These are phyloP conservation scores for Actinidia arguta DNA, from an alignment of 179 eudicot species.

Conservation along the genomic window DNA sequence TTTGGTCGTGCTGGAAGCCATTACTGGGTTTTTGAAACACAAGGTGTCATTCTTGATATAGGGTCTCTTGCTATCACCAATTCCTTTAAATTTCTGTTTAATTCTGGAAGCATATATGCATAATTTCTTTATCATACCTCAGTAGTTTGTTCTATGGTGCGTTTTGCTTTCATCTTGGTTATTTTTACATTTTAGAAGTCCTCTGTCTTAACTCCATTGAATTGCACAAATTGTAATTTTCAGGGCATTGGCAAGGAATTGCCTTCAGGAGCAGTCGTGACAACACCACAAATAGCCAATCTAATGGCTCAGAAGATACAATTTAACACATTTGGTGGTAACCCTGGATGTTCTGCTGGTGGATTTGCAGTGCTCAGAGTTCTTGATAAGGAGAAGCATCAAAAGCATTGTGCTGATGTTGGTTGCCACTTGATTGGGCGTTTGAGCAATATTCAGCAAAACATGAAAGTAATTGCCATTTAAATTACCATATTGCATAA, in stretches of 20 bases:
- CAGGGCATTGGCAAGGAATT: slow-evolving; percentile 99
- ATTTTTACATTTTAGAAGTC: neutral
- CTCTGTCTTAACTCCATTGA: neutral
- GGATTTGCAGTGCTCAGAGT: slow-evolving; percentile 94
- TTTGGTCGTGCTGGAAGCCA: slow-evolving; percentile 98
- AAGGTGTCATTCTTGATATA: slow-evolving; percentile 89
- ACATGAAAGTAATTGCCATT: slow-evolving; percentile 69
- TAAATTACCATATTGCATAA: neutral
- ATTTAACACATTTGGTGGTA: slow-evolving; percentile 97
- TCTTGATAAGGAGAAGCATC: slow-evolving; percentile 91
- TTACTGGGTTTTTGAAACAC: slow-evolving; percentile 98
- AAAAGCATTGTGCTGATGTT: slow-evolving; percentile 84
- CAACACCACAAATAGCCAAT: slow-evolving; percentile 94
- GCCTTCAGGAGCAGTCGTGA: slow-evolving; percentile 96
- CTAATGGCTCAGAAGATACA: slow-evolving; percentile 92
- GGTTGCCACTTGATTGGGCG: slow-evolving; percentile 88
- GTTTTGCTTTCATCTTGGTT: neutral
- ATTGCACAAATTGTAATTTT: neutral
- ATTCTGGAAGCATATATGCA: slow-evolving; percentile 11
- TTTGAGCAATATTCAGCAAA: slow-evolving; percentile 68
- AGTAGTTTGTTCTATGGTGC: neutral
- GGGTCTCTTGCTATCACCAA: slow-evolving; percentile 99
- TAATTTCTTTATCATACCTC: neutral
- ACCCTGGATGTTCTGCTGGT: slow-evolving; percentile 98
- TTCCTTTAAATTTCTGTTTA: slow-evolving; percentile 38